Conservation (phyloP, 23 red algal genomes). For the Cyanidioschyzon merolae region DNA sequence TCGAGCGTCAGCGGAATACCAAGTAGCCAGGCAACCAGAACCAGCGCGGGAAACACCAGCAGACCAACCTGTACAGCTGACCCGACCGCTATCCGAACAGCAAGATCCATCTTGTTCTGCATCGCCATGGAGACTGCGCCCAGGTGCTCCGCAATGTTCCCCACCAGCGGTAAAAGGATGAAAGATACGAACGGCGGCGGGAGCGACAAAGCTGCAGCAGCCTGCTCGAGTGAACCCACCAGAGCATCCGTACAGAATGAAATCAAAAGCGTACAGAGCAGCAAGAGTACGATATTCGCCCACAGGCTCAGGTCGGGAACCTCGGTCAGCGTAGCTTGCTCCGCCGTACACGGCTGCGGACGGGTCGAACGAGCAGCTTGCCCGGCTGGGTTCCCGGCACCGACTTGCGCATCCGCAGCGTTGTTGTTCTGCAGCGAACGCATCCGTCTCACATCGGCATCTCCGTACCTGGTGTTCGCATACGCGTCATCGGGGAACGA, state of each 20-base stretch:
- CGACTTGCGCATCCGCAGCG: not conserved
- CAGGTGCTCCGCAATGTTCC: conserved; percentile 92
- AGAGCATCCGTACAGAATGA: conserved; percentile 57
- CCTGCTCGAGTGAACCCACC: conserved; percentile 57
- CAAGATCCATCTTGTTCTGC: conserved; percentile 86
- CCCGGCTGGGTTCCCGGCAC: too few species aligned
- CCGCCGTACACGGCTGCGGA: too few species aligned
- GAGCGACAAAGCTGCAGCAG: conserved; percentile 39
- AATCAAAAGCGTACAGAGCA: conserved; percentile 40
- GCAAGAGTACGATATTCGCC: not conserved
- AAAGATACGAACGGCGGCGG: conserved; percentile 68
- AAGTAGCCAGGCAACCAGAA: conserved; percentile 77
- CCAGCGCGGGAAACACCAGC: conserved; percentile 77
- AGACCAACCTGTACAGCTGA: conserved; percentile 90
- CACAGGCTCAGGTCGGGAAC: not conserved
- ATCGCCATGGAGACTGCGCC: conserved; percentile 67
- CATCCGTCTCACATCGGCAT: not conserved
- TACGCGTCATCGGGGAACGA: not conserved
- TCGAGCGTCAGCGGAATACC: conserved; percentile 8
- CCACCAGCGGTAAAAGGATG: conserved; percentile 82
- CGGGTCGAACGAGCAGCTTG: too few species aligned
- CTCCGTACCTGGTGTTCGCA: not conserved
- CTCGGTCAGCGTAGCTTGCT: too few species aligned
- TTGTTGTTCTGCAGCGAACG: not conserved
- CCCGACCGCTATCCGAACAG: conserved; percentile 75